Conservation (phyloP, 495 filamentous ascomycete genomes). For the Hypoxylon cercidicola region DNA sequence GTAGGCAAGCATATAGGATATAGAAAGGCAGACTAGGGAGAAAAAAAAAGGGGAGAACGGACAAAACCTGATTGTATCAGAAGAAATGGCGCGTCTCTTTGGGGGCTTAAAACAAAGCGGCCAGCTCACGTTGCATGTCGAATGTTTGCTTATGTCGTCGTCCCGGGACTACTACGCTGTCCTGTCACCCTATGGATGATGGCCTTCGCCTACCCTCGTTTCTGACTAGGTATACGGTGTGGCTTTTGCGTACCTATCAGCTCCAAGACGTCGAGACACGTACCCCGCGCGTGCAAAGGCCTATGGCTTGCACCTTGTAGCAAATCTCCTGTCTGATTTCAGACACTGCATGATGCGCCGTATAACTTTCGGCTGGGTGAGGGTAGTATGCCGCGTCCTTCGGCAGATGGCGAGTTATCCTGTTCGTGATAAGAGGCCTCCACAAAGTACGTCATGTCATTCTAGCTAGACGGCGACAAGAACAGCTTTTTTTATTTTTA, state of each 20-base stretch:
- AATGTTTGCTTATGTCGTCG: constrained; percentile 12
- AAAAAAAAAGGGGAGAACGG: neutral
- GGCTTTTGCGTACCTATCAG: constrained; percentile 24
- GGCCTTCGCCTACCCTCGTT: constrained; percentile 8
- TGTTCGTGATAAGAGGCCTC: constrained; percentile 27
- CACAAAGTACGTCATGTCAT: constrained; percentile 25
- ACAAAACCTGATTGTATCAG: constrained; percentile 36
- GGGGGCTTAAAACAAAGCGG: constrained; percentile 30
- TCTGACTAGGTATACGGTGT: constrained; percentile 18
- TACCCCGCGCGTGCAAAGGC: constrained; percentile 23
- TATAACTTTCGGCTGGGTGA: constrained; percentile 13
- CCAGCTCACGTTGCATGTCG: constrained; percentile 37
- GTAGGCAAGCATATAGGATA: neutral
- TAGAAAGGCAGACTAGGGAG: neutral
- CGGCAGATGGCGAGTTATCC: constrained; percentile 22
- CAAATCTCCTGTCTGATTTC: constrained; percentile 1
- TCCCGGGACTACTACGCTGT: constrained; percentile 36
- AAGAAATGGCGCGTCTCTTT: constrained; percentile 27
- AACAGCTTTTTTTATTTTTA: constrained; percentile 3
- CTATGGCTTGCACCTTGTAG: constrained; percentile 12
- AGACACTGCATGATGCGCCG: constrained; percentile 27
- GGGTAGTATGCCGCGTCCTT: constrained; percentile 28
- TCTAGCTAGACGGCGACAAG: constrained; percentile 18
- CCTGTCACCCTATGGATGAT: constrained; percentile 31
- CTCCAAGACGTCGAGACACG: constrained; percentile 13